Evolutionary conservation across 129 eudicot genomes (phyloP), one percentile per base, ranked within the genome.

Genomic region (Lonicera japonica): DNA sequence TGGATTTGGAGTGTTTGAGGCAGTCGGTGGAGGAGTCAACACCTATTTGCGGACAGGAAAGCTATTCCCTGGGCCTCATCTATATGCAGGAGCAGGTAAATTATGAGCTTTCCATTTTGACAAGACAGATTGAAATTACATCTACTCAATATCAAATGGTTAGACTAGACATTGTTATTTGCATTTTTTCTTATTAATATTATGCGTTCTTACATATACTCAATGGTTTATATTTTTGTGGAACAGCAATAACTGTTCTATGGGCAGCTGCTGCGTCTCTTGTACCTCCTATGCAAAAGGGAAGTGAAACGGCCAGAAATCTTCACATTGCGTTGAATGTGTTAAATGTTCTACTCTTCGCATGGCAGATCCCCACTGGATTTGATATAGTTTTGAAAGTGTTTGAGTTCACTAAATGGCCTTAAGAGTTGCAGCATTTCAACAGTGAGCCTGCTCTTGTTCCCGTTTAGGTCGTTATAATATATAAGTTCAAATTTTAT

Each of bases 221-320:
- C 20, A 8, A 21, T 39, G 36, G 17, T 39, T 15, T 41, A 16
- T 16, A 25, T 7, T 14, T 41, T 56, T 56, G 1, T 63, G 55
- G 53, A 77, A 79, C 95, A 92, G 95, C 83, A 1, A 88, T 92
- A 40, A 85, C 96, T 6, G 85, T 78, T 59, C 77, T 92, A 40
- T 87, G 98, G 96, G 98, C 96, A 46, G 89, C 88, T 41, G 95
- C 96, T 5, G 98, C 96, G 3, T 86, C 98, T n/a, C 78, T 87
- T 60, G 98, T 92, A 58, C 99, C 96, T 25, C 70, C 92, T 25
- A 92, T 92, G 99, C 99, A 92, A 82, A 92, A 85, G 78, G 99
- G 99, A 55, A 80, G 56, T 40, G 96, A 92, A 48, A 83, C 92
- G 0, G 96, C 99, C 9, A 80, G 96, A 69, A 88, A 59, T 73